Evolutionary conservation across 345 rosid species (phyloP).

Genomic region (Eucalyptus regnans): DNA sequence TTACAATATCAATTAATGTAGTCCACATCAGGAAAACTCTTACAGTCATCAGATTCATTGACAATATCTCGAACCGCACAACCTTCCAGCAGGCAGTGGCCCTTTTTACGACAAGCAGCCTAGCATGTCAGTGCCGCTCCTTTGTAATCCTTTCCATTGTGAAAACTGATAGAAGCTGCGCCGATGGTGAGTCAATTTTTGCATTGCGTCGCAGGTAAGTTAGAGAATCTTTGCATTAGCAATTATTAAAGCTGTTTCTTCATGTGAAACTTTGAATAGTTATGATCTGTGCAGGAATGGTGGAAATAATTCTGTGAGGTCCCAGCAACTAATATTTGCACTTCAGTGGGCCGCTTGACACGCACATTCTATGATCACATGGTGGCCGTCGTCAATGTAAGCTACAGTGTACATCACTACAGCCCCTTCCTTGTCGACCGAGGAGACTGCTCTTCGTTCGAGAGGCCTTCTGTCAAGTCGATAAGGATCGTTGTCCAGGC

Average conservation of each 20-base stretch:
- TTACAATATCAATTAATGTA: too few species aligned
- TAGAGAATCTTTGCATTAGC: background rate
- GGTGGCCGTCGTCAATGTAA: constrained; percentile 23
- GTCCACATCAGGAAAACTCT: too few species aligned
- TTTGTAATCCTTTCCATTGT: constrained; percentile 41
- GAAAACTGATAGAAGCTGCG: constrained; percentile 18
- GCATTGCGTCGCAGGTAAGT: constrained; percentile 41
- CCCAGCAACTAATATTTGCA: constrained; percentile 21
- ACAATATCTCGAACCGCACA: constrained; percentile 30
- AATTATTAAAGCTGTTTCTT: background rate
- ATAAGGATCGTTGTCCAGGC: constrained; percentile 3
- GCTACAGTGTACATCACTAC: constrained; percentile 15
- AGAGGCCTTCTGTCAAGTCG: constrained; percentile 12
- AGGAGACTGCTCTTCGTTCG: constrained; percentile 23
- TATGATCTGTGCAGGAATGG: constrained; percentile 19
- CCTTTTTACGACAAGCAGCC: constrained; percentile 48
- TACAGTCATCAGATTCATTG: constrained; percentile 10
- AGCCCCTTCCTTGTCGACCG: constrained; percentile 20
- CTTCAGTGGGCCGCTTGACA: constrained; percentile 10
- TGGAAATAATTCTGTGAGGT: constrained; percentile 31
- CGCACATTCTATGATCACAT: background rate
- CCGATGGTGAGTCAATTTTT: constrained; percentile 24
- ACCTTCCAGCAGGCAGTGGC: constrained; percentile 12
- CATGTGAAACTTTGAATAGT: background rate
- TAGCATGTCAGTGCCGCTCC: constrained; percentile 35